Evolutionary conservation across 1,284 basidiomycete species (phyloP), one percentile per base, ranked within the genome.

Genomic region (Gomphus bonarii): DNA sequence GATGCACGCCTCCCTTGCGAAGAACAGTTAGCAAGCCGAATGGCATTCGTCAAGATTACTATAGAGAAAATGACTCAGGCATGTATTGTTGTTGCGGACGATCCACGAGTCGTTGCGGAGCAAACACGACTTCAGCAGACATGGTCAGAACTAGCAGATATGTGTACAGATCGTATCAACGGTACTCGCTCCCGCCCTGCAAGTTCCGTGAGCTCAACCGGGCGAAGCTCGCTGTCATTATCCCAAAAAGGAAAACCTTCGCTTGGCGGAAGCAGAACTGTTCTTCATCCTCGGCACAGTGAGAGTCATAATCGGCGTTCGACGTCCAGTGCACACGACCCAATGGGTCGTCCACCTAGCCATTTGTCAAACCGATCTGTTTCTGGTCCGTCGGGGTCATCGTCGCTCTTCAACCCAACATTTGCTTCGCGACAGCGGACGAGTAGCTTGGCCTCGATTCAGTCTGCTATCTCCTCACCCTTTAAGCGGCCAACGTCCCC

Each of bases 371-470:
- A 55, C 42, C 71, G 70, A 42, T 65, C 65, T 12, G 64, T 72
- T 54, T 71, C 69, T 43, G 71, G 71, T 31, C 69, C 71, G 18
- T 59, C 61, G 16, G 51, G 57, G 42, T 59, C 55, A n/a, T 64
- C 68, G n/a, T 50, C 63, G 28, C 57, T 86, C 35, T 76, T 78
- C 61, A 73, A 73, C 20, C 77, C 88, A 1, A 91, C 88, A 3
- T 89, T 82, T 67, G 78, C 88, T 40, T 91, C 88, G n/a, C 78
- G 88, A 33, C 88, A 91, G 64, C 76, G 88, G 30, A 88, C 86
- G 18, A 70, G 74, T 38, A 89, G 88, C 65, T 67, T 84, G 46
- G 75, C 79, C 0, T 74, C 76, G 2, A 53, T 53, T 22, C 40
- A 40, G 40, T 53, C 51, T 20, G 67, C 61, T 55, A 67, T 70